Evolutionary conservation across 768 basidiomycete genomes (phyloP).

Genomic region (Auriscalpium vulgare): DNA sequence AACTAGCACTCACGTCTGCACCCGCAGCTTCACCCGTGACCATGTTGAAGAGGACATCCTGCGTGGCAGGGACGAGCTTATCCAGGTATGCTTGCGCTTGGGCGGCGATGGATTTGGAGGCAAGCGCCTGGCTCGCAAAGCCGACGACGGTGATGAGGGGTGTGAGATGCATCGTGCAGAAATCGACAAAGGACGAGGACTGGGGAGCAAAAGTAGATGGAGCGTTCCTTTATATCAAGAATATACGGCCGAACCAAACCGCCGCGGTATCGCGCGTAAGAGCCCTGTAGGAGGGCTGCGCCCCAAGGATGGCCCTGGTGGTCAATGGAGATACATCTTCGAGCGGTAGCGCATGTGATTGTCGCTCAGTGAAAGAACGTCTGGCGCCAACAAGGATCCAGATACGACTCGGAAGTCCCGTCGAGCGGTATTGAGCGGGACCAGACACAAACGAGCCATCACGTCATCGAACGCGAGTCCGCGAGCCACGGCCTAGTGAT

Average conservation of each 20-base stretch:
- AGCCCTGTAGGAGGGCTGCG: too few relatives aligned
- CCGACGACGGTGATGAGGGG: background rate
- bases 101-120: background rate
- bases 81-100: background rate
- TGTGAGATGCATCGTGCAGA: background rate
- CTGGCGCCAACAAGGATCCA: too few relatives aligned
- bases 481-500: too few relatives aligned
- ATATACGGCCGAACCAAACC: background rate
- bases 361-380: too few relatives aligned
- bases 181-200: background rate
- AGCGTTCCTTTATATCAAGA: background rate
- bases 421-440: too few relatives aligned
- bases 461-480: too few relatives aligned
- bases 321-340: too few relatives aligned
- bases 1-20: background rate
- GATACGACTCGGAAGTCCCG: too few relatives aligned
- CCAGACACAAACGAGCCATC: too few relatives aligned
- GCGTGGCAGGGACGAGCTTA: background rate
- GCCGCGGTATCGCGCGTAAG: too few relatives aligned
- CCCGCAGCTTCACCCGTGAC: conserved; percentile 2
- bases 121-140: background rate
- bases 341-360: too few relatives aligned
- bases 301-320: too few relatives aligned
- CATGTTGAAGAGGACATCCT: background rate
- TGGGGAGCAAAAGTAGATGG: background rate